A percentile compares a stretch with the other conserved stretches of the same genome.
phyloP scores from a whole-genome alignment of 306 rosid genomes.

The Quercus glauca region DNA sequence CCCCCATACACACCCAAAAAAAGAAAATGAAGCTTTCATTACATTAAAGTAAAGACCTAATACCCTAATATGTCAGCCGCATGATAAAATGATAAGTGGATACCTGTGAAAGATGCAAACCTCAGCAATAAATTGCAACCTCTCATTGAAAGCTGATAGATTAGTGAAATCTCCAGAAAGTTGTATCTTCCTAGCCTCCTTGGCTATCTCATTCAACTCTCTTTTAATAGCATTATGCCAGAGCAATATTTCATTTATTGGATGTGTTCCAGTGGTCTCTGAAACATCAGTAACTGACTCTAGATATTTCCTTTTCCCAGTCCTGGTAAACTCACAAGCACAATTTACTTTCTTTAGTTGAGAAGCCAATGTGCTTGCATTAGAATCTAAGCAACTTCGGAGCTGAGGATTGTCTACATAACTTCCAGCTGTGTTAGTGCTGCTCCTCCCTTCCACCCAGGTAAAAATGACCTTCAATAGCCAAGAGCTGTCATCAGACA shows the following conservation, averaged over 20 bases:
- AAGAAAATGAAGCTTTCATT: slow-evolving; percentile 8
- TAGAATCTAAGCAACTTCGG: slow-evolving; percentile 29
- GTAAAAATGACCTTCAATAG: slow-evolving; percentile 80
- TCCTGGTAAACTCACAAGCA: slow-evolving; percentile 53
- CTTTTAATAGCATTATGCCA: slow-evolving; percentile 96
- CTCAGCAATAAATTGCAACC: slow-evolving; percentile 95
- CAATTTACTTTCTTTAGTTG: slow-evolving; percentile 45
- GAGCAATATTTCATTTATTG: slow-evolving; percentile 87
- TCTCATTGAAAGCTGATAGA: slow-evolving; percentile 80
- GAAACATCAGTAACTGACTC: slow-evolving; percentile 55
- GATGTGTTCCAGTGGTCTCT: slow-evolving; percentile 58
- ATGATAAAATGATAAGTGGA: slow-evolving; percentile 17
- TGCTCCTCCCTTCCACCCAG: slow-evolving; percentile 77
- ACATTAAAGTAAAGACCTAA: slow-evolving; percentile 8
- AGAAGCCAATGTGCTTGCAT: slow-evolving; percentile 43
- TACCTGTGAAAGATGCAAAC: slow-evolving; percentile 99
- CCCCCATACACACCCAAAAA: not conserved
- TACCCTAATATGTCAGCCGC: not conserved
- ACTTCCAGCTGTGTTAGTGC: slow-evolving; percentile 31
- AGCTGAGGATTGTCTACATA: slow-evolving; percentile 45
- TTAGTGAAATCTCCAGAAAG: slow-evolving; percentile 73
- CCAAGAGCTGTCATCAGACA: slow-evolving; percentile 24
- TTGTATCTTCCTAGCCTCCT: slow-evolving; percentile 48
- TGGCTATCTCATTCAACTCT: slow-evolving; percentile 84
- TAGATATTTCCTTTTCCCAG: slow-evolving; percentile 77